Base-by-base conservation (phyloP, 2,329 filamentous ascomycete genomes). In the Aspergillus sp. region DNA sequence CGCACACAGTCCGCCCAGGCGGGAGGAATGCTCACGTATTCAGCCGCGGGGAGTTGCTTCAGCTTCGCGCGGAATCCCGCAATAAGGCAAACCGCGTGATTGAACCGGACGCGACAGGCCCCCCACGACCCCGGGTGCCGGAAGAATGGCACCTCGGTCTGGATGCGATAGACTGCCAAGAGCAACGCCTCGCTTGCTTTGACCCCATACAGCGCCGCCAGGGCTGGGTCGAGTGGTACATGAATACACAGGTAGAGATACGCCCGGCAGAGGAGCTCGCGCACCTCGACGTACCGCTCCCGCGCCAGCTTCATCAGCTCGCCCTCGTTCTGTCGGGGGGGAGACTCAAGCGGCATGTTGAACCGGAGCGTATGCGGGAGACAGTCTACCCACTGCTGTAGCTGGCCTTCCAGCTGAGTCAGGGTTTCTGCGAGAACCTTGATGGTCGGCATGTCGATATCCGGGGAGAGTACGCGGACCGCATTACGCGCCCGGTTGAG, bases 401-500 rank as follows among this genome's bases (percentile, higher is more conserved):
- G 60, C 54, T 64, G 61, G 17, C 49, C 52, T 50, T 60, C 59
- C 11, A 64, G 55, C 38, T 63, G 52, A 11, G 48, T 51, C 11
- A 64, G 50, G 5, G 59, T 60, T 43, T 57, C 56, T 17, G 52
- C 47, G 5, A 64, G 50, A 14, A 29, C 29, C 14, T 52, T 54
- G 40, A 63, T 56, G 38, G 50, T 56, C 40, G 58, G 29, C 16
- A 49, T 17, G 14, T 53, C 53, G 23, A 61, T 58, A 19, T 52
- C 46, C 1, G 59, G 60, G 16, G 59, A 60, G 36, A 63, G 56
- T 17, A 58, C 52, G 25, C 57, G 54, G 7, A 63, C 60, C 2
- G 60, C 58, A 43, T 62, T 61, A 10, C 60, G 60, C 31, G 50
- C 58, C n/a, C 68, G 66, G 50, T 74, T 70, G 20, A 76, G 56